Percentiles rank a stretch among this genome's conserved stretches.
These are phyloP conservation scores for Vigna hirtella DNA, from an alignment of 306 rosid species.

Conservation along the genomic window DNA sequence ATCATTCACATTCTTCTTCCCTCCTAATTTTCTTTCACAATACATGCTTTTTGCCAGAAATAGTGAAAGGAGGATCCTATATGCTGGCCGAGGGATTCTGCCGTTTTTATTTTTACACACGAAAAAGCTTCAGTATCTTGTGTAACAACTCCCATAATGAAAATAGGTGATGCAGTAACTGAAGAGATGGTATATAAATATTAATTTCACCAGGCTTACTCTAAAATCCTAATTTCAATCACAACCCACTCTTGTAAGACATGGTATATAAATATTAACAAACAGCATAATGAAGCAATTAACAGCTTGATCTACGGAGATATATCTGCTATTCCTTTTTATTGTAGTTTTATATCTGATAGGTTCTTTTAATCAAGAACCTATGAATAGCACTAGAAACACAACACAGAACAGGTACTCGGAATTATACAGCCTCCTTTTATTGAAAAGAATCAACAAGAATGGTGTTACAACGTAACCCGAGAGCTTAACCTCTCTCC, in stretches of 20 bases:
- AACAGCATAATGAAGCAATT: neutral
- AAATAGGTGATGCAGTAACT: neutral
- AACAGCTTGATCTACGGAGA: slow-evolving; percentile 23
- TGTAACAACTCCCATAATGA: neutral
- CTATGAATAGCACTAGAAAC: too few relatives aligned
- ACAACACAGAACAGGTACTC: too few relatives aligned
- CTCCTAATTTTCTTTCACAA: slow-evolving; percentile 1
- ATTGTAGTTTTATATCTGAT: neutral
- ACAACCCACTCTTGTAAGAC: neutral
- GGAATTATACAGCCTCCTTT: too few relatives aligned
- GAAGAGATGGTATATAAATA: too few relatives aligned
- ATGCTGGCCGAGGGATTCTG: too few relatives aligned
- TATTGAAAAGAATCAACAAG: too few relatives aligned
- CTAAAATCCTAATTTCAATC: slow-evolving; percentile 13
- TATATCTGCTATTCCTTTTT: slow-evolving; percentile 11
- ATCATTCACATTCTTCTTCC: slow-evolving; percentile 25
- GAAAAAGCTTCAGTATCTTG: neutral
- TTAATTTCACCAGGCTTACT: neutral
- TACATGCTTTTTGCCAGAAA: slow-evolving; percentile 21
- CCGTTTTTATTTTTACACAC: neutral
- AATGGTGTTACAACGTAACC: too few relatives aligned
- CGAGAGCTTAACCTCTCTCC: too few relatives aligned
- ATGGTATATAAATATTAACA: neutral
- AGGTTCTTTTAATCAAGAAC: too few relatives aligned
- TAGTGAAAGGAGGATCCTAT: neutral